Evolutionary conservation across 345 rosid species (phyloP), one percentile per base, ranked within the genome.

Genomic region (Ceriops tagal): DNA sequence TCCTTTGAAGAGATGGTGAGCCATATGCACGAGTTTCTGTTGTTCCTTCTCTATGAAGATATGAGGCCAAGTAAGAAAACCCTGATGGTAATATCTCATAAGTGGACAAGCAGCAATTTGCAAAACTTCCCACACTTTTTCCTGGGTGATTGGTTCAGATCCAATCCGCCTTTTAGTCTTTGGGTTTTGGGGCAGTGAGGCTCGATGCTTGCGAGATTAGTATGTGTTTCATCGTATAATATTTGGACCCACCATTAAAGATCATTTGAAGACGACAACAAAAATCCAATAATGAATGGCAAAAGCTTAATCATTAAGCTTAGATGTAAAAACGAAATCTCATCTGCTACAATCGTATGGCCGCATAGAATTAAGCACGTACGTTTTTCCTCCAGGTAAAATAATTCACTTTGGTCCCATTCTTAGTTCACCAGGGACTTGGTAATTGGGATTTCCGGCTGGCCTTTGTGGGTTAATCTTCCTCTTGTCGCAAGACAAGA

Each of bases 21-120:
- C 52, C 56, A 8, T 8, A 30, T 19, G 65, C 72, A 49, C 49
- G 72, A 57, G 65, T 69, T 69, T 69, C 58, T 60, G 72, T 21
- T 60, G 65, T 61, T 58, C 51, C 58, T 3, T 47, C 72, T 69
- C 49, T 69, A 59, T 8, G 3, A 43, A 46, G 47, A 57, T 39
- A 8, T 47, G 21, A 69, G 49, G 46, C 71, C 71, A 46, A 21
- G n/a, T 28, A 30, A 47, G 65, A 69, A 60, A 60, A 30, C 8
- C 31, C n/a, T 13, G 21, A 15, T 20, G 20, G 46, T 26, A 24
- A 46, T 24, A 24, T 19, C 71, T 53, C 22, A 32, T 32, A 18
- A 15, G 34, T 4, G 53, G 43, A 67, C 56, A 67, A 39, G 61
- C 19, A 8, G 20, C 37, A 55, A 27, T 34, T 26, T 27, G 18